A percentile compares a stretch with the other conserved stretches of the same genome.
phyloP scores from a whole-genome alignment of 2,329 filamentous ascomycete genomes.

The Neonectria coccinea region DNA sequence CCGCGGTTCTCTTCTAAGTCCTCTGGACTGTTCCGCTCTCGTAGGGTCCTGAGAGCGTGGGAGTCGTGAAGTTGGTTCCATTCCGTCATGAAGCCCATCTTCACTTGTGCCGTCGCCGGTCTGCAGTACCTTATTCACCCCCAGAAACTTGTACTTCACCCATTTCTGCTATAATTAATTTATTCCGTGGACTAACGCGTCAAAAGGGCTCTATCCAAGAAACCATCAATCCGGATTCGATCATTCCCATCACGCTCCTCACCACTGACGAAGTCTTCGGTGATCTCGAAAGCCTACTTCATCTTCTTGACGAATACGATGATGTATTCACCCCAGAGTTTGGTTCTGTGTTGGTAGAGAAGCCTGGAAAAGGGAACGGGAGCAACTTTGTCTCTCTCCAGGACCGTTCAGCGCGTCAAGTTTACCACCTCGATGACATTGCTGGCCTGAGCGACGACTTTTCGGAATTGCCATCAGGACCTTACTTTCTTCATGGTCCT shows the following conservation, averaged over 20 bases:
- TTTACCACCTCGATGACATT: conserved; percentile 41
- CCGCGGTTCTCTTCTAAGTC: too few relatives aligned
- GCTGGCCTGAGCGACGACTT: conserved; percentile 35
- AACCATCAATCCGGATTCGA: conserved; percentile 55
- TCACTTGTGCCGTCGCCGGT: conserved; percentile 54
- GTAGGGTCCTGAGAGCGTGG: background rate
- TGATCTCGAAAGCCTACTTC: conserved; percentile 51
- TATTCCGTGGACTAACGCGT: conserved; percentile 5
- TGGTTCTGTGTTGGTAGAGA: conserved; percentile 54
- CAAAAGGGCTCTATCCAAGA: conserved; percentile 55
- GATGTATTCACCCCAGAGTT: conserved; percentile 56
- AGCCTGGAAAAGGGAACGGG: conserved; percentile 43
- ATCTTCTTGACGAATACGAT: conserved; percentile 50
- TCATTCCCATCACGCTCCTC: conserved; percentile 56
- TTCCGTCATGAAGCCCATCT: conserved; percentile 46
- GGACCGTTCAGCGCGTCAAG: conserved; percentile 4
- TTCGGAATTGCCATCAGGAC: conserved; percentile 52
- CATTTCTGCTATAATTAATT: background rate
- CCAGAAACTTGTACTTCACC: conserved; percentile 48
- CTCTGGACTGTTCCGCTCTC: background rate
- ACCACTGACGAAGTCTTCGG: conserved; percentile 53
- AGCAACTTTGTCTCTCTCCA: conserved; percentile 8
- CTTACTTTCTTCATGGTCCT: conserved; percentile 56
- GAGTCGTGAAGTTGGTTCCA: background rate
- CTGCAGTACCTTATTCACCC: conserved; percentile 56